Conservation (phyloP, 768 basidiomycete species). For the Rossbeevera mucosa region DNA sequence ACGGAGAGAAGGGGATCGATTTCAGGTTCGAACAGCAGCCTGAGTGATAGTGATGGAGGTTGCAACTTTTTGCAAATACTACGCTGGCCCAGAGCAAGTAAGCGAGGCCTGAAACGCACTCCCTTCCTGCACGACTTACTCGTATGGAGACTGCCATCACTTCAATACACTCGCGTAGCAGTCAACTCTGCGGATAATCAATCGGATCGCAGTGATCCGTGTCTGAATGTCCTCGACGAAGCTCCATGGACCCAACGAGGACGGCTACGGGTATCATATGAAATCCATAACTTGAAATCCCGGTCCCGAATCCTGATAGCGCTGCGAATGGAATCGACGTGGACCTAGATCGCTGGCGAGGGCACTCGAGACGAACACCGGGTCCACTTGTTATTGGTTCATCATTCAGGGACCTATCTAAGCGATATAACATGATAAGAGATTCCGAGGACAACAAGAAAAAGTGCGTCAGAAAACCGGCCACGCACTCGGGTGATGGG, state of each 20-base stretch:
- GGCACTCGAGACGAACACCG: neutral
- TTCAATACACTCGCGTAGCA: neutral
- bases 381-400: neutral
- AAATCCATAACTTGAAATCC: slow-evolving; percentile 10
- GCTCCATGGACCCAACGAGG: slow-evolving; percentile 7
- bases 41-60: no score
- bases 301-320: neutral
- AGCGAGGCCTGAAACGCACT: neutral
- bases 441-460: slow-evolving; percentile 7
- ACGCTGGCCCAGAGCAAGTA: neutral
- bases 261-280: slow-evolving; percentile 1
- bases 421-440: slow-evolving; percentile 3
- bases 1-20: neutral
- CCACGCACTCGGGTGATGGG: neutral
- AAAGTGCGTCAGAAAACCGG: neutral
- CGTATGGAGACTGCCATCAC: neutral
- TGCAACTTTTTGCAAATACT: neutral
- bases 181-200: neutral
- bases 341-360: neutral
- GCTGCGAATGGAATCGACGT: slow-evolving; percentile 6
- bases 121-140: neutral
- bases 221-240: neutral
- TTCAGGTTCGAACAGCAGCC: neutral
- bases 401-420: slow-evolving; percentile 3
- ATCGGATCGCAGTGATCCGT: neutral